phyloP scores from a whole-genome alignment of 2,329 filamentous ascomycete genomes.

The Trichophyton equinum region DNA sequence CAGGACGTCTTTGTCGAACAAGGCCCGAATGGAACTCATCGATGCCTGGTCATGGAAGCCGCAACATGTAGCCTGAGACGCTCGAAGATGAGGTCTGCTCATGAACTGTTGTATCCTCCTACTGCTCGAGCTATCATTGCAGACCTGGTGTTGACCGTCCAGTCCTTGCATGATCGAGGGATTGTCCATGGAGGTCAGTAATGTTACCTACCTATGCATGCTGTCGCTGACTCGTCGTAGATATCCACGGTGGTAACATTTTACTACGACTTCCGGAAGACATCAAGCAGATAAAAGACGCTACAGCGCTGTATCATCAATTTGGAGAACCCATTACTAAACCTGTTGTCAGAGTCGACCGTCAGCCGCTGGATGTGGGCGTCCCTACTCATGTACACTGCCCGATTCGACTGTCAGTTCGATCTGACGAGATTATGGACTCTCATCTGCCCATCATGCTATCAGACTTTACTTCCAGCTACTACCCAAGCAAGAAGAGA shows the following conservation, averaged over 20 bases:
- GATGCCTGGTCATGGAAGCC: slow-evolving; percentile 12
- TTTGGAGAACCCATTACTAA: slow-evolving; percentile 12
- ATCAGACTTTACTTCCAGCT: slow-evolving; percentile 10
- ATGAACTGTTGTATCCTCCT: slow-evolving; percentile 11
- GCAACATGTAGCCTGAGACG: slow-evolving; percentile 13
- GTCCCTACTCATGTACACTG: slow-evolving; percentile 11
- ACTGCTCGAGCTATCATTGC: slow-evolving; percentile 10
- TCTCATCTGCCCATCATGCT: slow-evolving; percentile 9
- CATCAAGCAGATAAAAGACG: slow-evolving; percentile 9
- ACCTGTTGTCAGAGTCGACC: slow-evolving; percentile 11
- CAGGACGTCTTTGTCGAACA: slow-evolving; percentile 10
- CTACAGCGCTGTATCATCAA: slow-evolving; percentile 11
- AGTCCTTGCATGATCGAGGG: slow-evolving; percentile 11
- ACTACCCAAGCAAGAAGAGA: slow-evolving; percentile 5
- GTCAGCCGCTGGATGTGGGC: slow-evolving; percentile 10
- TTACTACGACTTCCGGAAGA: slow-evolving; percentile 11
- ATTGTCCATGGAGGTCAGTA: slow-evolving; percentile 12
- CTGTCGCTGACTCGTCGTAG: slow-evolving; percentile 7
- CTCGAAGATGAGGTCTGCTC: slow-evolving; percentile 9
- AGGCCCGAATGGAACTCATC: slow-evolving; percentile 12
- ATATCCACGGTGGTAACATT: slow-evolving; percentile 13
- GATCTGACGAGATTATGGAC: slow-evolving; percentile 8
- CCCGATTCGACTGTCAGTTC: slow-evolving; percentile 8
- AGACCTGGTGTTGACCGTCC: slow-evolving; percentile 10
- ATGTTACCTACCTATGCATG: not conserved